Base-by-base conservation (phyloP, 78 protist species). In the Dictyostelium brefeldianum region DNA sequence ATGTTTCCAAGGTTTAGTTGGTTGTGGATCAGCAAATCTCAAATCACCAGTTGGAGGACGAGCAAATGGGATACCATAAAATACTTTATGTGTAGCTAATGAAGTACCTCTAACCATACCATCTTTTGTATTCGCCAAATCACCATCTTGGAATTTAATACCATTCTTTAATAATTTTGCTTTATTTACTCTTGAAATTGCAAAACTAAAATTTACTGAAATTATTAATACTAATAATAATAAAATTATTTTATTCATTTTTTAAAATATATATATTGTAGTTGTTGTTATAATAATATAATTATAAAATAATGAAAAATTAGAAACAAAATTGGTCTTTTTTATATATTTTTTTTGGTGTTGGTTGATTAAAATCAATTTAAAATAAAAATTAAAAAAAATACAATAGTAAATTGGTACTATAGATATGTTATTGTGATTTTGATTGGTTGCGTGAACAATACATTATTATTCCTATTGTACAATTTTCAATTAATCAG, bases 61-160 rank as follows among this genome's bases (percentile, higher is more conserved):
- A 54, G 83, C 83, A 56, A 56, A 78, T 36, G 83, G 83, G 18
- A 78, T 56, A 78, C 65, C 70, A 27, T 43, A 78, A 7, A 51
- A 78, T 18, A 22, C 83, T 27, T 70, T 27, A 54, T 78, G 65
- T 10, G n/a, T 20, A 18, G 43, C 25, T 20, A 11, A 7, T 17
- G 46, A 31, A 46, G n/a, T 73, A 43, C 79, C 79, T 50, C 57
- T 73, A 46, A 73, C n/a, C 14, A n/a, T 9, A 43, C 79, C 79
- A 70, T 70, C 78, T 36, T 70, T 70, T 15, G 15, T 70, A 12
- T n/a, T 11, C 15, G 36, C 50, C 5, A 70, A 8, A 70, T 70
- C 78, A 4, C 31, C 50, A 27, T 41, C 54, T 27, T 18, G 62
- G 18, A 14, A 41, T 18, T 18, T 7, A 41, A 41, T 41, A 41